Evolutionary conservation across 805 yeast species (phyloP).

Genomic region (Sungouiella blattae): DNA sequence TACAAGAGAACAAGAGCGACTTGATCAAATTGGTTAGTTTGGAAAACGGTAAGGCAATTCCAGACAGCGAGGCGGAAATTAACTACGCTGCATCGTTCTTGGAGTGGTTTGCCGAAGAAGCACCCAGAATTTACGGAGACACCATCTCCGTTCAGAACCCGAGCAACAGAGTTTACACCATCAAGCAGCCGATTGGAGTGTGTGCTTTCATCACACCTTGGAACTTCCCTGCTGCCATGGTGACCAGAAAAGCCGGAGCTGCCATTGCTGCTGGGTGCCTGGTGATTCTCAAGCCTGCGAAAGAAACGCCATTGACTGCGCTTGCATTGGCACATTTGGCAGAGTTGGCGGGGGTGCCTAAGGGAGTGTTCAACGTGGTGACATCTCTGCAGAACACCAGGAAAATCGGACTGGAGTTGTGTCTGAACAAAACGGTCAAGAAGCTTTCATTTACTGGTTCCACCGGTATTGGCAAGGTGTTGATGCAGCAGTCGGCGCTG

Average conservation of each 20-base stretch:
- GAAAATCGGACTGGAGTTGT: no score
- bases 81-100: not conserved
- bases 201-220: not conserved
- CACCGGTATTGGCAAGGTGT: slow-evolving; percentile 65
- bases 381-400: no score
- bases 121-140: not conserved
- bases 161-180: not conserved
- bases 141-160: not conserved
- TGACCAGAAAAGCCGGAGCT: not conserved
- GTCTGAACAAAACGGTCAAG: no score
- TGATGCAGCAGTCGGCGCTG: slow-evolving; percentile 58
- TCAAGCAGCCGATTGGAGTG: not conserved
- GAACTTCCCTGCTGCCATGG: slow-evolving; percentile 1
- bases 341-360: not conserved
- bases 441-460: slow-evolving; percentile 69
- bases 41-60: not conserved
- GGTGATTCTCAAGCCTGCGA: not conserved
- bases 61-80: not conserved
- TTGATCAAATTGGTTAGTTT: not conserved
- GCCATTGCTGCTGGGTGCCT: slow-evolving; percentile 1
- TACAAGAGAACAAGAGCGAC: not conserved
- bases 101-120: not conserved
- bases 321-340: not conserved
- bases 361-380: not conserved
- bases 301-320: not conserved